phyloP scores from a whole-genome alignment of 345 rosid species.

The Isatis tinctoria region DNA sequence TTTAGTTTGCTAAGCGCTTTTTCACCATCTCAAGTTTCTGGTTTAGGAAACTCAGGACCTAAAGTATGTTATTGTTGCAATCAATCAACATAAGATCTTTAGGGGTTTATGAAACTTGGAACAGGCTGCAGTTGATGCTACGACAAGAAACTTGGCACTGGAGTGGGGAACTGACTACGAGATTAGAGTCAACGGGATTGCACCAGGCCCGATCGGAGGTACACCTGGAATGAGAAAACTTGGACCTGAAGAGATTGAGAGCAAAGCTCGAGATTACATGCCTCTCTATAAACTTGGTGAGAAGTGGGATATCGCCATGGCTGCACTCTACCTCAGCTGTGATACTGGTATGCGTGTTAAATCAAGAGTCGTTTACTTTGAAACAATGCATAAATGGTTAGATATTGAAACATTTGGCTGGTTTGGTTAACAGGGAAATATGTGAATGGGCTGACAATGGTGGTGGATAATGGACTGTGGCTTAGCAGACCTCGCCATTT shows the following conservation, averaged over 20 bases:
- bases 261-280: constrained; percentile 35
- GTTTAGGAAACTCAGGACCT: not conserved
- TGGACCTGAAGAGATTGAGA: constrained; percentile 57
- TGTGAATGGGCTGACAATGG: constrained; percentile 55
- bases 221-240: constrained; percentile 85
- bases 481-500: constrained; percentile 50
- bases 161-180: constrained; percentile 79
- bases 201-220: constrained; percentile 76
- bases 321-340: constrained; percentile 65
- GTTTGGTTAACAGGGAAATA: constrained; percentile 51
- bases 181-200: constrained; percentile 57
- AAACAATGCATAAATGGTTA: not conserved
- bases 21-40: not conserved
- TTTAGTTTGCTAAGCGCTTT: not conserved
- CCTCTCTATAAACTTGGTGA: constrained; percentile 66
- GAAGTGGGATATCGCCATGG: constrained; percentile 89
- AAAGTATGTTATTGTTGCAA: not conserved
- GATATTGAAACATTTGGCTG: not conserved
- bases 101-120: not conserved
- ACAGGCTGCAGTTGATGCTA: constrained; percentile 79
- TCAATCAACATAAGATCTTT: no score
- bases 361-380: not conserved
- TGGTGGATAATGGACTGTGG: constrained; percentile 69
- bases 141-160: constrained; percentile 70
- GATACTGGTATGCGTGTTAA: constrained; percentile 49